Evolutionary conservation across 1,284 basidiomycete genomes (phyloP).

Genomic region (Austroboletus niveus): DNA sequence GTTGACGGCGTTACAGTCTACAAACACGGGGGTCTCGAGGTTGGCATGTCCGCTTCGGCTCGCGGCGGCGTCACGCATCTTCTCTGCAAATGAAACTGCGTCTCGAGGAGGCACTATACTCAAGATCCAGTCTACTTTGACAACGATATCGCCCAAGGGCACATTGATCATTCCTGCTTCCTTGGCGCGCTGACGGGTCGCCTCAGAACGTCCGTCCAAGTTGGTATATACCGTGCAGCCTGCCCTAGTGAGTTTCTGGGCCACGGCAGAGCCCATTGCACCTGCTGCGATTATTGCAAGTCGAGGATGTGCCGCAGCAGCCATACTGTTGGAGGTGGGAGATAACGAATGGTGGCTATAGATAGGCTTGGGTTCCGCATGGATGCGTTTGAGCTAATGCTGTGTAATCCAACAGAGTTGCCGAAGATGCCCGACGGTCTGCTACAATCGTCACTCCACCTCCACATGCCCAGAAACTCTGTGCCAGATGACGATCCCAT

Average conservation of each 20-base stretch:
- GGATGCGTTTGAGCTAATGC: no score
- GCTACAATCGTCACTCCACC: no score
- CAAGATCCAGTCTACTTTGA: conserved; percentile 45
- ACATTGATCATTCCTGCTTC: conserved; percentile 54
- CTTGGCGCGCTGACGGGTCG: conserved; percentile 45
- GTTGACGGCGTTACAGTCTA: conserved; percentile 61
- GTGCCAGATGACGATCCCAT: no score
- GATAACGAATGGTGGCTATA: neutral
- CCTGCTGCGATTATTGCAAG: conserved; percentile 33
- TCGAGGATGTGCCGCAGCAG: conserved; percentile 1
- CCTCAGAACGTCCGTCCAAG: conserved; percentile 49
- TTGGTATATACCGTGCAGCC: conserved; percentile 52
- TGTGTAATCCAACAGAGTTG: no score
- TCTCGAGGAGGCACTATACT: conserved; percentile 59
- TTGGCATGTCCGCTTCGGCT: conserved; percentile 8
- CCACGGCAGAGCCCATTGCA: conserved; percentile 46
- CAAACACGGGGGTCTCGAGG: conserved; percentile 38
- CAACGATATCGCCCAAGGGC: conserved; percentile 43
- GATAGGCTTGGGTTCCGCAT: no score
- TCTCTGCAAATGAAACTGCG: conserved; percentile 48
- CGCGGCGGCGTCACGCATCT: conserved; percentile 32
- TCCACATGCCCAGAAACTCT: no score
- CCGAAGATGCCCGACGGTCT: no score
- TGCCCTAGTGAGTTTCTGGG: conserved; percentile 37
- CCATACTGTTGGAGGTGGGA: conserved; percentile 16